Evolutionary conservation across 352 stramenopile species (phyloP).

Genomic region (Phytophthora ohioensis): DNA sequence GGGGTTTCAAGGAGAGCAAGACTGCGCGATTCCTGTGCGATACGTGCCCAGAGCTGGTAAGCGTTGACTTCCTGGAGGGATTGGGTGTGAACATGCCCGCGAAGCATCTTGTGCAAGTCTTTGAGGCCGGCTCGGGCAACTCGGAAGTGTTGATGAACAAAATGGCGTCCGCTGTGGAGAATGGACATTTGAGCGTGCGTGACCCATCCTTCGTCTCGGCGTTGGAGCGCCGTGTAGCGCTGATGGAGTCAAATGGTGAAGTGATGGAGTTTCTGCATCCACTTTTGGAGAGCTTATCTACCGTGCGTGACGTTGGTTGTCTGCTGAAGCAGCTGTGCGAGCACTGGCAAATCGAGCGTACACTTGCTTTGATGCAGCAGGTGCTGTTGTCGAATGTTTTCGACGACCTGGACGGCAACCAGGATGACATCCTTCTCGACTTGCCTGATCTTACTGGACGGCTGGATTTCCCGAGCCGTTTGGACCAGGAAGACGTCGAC

Average conservation of each 20-base stretch:
- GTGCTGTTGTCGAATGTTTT: slow-evolving; percentile 79
- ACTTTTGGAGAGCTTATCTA: slow-evolving; percentile 79
- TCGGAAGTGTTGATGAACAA: slow-evolving; percentile 77
- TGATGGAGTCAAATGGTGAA: slow-evolving; percentile 63
- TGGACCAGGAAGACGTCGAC: slow-evolving; percentile 84
- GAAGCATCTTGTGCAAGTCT: slow-evolving; percentile 72
- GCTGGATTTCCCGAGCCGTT: slow-evolving; percentile 83
- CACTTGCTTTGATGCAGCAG: slow-evolving; percentile 70
- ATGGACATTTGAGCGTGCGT: slow-evolving; percentile 63
- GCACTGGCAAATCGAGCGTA: slow-evolving; percentile 74
- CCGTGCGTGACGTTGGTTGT: slow-evolving; percentile 69
- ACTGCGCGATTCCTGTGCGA: slow-evolving; percentile 69
- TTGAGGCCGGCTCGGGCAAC: slow-evolving; percentile 72
- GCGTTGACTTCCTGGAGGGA: slow-evolving; percentile 87
- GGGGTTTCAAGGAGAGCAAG: slow-evolving; percentile 58
- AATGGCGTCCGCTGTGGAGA: slow-evolving; percentile 74
- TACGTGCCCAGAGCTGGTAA: slow-evolving; percentile 83
- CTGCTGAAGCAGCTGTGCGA: slow-evolving; percentile 68
- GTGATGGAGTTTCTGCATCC: slow-evolving; percentile 72
- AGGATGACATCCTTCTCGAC: slow-evolving; percentile 74
- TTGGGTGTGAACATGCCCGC: slow-evolving; percentile 63
- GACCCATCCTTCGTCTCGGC: slow-evolving; percentile 52
- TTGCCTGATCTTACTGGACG: slow-evolving; percentile 62
- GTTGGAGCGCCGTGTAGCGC: slow-evolving; percentile 36
- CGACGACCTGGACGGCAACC: slow-evolving; percentile 86